Conservation (phyloP, 306 rosid species). For the Rubus idaeus region DNA sequence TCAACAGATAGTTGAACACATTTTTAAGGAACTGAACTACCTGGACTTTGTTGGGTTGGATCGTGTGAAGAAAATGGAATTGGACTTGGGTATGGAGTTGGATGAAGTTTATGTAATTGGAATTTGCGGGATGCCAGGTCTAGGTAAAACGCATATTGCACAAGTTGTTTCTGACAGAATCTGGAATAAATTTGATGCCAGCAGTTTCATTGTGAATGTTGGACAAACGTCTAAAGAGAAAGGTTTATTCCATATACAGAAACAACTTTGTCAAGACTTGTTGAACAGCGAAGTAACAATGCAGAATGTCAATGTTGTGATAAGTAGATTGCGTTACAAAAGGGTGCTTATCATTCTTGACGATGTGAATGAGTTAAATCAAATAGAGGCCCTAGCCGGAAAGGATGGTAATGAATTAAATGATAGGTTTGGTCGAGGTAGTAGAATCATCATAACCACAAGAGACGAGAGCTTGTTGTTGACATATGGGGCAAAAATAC, state of each 20-base stretch:
- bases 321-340: background rate
- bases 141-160: conserved; percentile 16
- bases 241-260: conserved; percentile 18
- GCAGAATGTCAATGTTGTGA: background rate
- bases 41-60: conserved; percentile 9
- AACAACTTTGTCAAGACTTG: conserved; percentile 12
- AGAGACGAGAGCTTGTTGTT: background rate
- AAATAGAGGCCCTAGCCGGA: conserved; percentile 29
- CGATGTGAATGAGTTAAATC: conserved; percentile 23
- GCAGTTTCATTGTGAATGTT: conserved; percentile 18
- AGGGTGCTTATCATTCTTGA: conserved; percentile 23
- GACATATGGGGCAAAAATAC: background rate
- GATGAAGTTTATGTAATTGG: conserved; percentile 3
- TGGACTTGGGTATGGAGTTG: background rate
- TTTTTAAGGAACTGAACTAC: no score
- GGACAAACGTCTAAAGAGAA: conserved; percentile 9
- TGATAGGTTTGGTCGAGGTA: background rate
- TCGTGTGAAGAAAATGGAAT: background rate
- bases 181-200: conserved; percentile 13
- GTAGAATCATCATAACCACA: background rate
- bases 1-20: no score
- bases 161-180: background rate
- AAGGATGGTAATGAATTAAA: conserved; percentile 1
- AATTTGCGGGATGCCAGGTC: conserved; percentile 18
- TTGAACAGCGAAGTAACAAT: background rate